Conservation (phyloP, 352 stramenopile species). For the Phytophthora pisi region DNA sequence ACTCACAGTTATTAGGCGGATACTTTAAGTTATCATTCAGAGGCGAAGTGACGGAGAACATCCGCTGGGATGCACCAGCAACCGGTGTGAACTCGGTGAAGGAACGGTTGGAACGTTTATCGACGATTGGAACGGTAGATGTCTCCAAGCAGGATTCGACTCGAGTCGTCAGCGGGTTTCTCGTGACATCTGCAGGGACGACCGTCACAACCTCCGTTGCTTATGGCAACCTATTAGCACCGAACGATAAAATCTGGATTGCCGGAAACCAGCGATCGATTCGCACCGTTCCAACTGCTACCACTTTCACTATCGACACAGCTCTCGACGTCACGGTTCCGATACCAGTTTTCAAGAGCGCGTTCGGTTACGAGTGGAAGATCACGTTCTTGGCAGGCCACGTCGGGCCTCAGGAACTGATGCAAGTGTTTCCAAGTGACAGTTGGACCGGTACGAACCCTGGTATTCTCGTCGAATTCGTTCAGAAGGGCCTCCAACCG, state of each 20-base stretch:
- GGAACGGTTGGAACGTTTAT: slow-evolving; percentile 65
- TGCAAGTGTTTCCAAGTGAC: slow-evolving; percentile 87
- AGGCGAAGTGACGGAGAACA: slow-evolving; percentile 69
- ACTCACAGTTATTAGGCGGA: slow-evolving; percentile 59
- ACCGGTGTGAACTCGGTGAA: slow-evolving; percentile 71
- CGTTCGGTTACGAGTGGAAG: slow-evolving; percentile 73
- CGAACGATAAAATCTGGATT: slow-evolving; percentile 60
- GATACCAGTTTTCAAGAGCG: slow-evolving; percentile 70
- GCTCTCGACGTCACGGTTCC: slow-evolving; percentile 32
- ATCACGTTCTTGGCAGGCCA: slow-evolving; percentile 83
- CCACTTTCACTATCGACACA: slow-evolving; percentile 27
- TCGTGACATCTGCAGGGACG: slow-evolving; percentile 41
- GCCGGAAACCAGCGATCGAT: slow-evolving; percentile 51
- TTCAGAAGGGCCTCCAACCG: slow-evolving; percentile 88
- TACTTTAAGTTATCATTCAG: slow-evolving; percentile 75
- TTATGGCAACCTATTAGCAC: slow-evolving; percentile 34
- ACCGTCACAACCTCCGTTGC: slow-evolving; percentile 41
- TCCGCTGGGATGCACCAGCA: slow-evolving; percentile 70
- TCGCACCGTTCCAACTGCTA: background rate
- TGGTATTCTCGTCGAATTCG: slow-evolving; percentile 76
- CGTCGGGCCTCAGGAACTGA: slow-evolving; percentile 83
- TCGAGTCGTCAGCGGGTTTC: slow-evolving; percentile 53
- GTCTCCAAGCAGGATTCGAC: slow-evolving; percentile 53
- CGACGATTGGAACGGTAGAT: slow-evolving; percentile 66
- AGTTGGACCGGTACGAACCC: slow-evolving; percentile 95